Conservation (phyloP, 2,329 filamentous ascomycete genomes). For the Trichoderma sp. region DNA sequence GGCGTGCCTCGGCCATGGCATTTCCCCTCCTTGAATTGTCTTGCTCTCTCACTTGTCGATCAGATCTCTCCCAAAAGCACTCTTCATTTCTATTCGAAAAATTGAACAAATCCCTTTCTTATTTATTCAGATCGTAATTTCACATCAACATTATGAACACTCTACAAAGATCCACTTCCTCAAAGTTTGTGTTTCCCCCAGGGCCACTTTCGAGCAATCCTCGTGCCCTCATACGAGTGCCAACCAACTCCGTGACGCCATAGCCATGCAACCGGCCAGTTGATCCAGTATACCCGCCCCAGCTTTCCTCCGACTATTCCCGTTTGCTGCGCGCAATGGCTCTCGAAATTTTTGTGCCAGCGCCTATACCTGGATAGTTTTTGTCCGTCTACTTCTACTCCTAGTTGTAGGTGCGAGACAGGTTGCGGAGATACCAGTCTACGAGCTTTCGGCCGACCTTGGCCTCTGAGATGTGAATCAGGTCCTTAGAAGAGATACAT, state of each 20-base stretch:
- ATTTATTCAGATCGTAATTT: constrained; percentile 19
- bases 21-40: not conserved
- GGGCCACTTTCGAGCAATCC: constrained; percentile 16
- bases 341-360: not conserved
- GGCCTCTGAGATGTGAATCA: constrained; percentile 98
- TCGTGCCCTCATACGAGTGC: constrained; percentile 25
- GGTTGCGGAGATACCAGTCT: constrained; percentile 98
- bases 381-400: constrained; percentile 26
- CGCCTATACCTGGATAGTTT: constrained; percentile 25
- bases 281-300: constrained; percentile 36
- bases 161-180: constrained; percentile 20
- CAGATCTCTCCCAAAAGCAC: not conserved
- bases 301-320: constrained; percentile 25
- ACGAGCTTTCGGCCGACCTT: constrained; percentile 97
- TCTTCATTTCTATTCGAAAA: not conserved
- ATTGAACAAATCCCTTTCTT: not conserved
- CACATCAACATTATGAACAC: constrained; percentile 19
- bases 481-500: constrained; percentile 57
- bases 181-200: constrained; percentile 15
- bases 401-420: constrained; percentile 84
- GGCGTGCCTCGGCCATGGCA: not conserved
- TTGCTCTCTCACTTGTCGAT: not conserved
- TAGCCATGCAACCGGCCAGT: constrained; percentile 41
- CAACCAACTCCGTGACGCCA: constrained; percentile 46
- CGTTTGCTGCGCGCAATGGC: constrained; percentile 14